These are phyloP conservation scores for Mortierella alpina DNA, from an alignment of 192 early-diverging fungal genomes.

Conservation along the genomic window DNA sequence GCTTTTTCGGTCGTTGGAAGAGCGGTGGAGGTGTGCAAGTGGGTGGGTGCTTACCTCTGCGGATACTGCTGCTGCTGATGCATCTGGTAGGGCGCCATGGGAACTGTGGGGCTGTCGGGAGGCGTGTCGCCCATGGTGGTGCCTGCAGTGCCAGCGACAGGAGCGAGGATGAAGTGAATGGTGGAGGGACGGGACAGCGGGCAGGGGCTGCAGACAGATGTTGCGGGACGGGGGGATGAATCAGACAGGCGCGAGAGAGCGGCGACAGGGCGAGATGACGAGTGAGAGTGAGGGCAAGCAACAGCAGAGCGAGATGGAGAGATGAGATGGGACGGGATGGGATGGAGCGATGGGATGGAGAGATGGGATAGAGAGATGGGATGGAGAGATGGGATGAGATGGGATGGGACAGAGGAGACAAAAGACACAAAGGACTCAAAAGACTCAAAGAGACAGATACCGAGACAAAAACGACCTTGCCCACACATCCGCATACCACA, in stretches of 20 bases:
- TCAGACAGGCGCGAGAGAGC: neutral
- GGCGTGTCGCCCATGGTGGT: conserved; percentile 26
- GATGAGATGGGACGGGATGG: neutral
- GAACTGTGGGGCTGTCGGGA: conserved; percentile 28
- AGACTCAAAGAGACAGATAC: neutral
- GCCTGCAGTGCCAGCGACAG: conserved; percentile 4
- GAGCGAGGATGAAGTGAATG: conserved; percentile 32
- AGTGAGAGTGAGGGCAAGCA: neutral
- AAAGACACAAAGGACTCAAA: neutral
- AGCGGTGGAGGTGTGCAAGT: conserved; percentile 17
- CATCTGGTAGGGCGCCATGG: conserved; percentile 31
- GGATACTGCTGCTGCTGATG: conserved; percentile 38
- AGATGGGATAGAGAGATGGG: neutral
- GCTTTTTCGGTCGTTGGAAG: neutral
- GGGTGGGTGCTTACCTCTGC: conserved; percentile 10
- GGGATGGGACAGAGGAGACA: neutral
- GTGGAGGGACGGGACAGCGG: neutral
- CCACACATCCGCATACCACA: no score
- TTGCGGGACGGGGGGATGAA: neutral
- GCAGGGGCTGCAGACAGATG: neutral
- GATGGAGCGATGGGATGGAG: neutral
- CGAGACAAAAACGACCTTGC: neutral
- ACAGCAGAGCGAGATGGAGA: neutral
- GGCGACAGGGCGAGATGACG: neutral
- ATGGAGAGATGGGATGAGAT: neutral